phyloP scores from a whole-genome alignment of 495 filamentous ascomycete species.

The Trichocladium antarcticum region DNA sequence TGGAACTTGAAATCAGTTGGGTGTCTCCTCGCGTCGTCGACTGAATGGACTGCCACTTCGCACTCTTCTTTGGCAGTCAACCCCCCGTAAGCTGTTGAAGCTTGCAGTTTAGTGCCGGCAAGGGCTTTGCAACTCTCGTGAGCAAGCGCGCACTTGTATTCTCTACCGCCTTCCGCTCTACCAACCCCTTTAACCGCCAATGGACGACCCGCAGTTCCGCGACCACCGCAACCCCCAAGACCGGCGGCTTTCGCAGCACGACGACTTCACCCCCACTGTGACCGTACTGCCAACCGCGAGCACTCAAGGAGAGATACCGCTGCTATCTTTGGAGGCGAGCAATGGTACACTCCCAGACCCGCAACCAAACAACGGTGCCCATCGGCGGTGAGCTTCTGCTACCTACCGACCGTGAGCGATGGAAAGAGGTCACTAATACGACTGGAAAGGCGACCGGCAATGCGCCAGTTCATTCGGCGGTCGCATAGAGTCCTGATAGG shows the following conservation, averaged over 20 bases:
- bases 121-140: too few relatives aligned
- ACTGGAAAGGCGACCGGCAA: background rate
- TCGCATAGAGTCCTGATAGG: slow-evolving; percentile 2
- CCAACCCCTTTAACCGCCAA: background rate
- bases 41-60: too few relatives aligned
- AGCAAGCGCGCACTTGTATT: background rate
- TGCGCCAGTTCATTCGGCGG: background rate
- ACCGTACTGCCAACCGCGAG: background rate
- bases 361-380: background rate
- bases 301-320: background rate
- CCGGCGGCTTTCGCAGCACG: background rate
- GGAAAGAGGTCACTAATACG: background rate
- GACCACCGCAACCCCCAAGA: background rate
- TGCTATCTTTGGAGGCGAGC: background rate
- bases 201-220: background rate
- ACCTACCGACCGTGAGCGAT: background rate
- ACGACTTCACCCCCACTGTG: background rate
- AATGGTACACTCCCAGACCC: background rate
- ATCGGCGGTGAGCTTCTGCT: background rate
- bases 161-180: background rate
- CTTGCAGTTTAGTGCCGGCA: too few relatives aligned
- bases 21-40: too few relatives aligned
- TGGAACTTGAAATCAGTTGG: too few relatives aligned
- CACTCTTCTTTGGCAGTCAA: too few relatives aligned
- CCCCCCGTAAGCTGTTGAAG: too few relatives aligned